Base-by-base conservation (phyloP, 2,329 filamentous ascomycete genomes). In the Hypoxylon sp. region DNA sequence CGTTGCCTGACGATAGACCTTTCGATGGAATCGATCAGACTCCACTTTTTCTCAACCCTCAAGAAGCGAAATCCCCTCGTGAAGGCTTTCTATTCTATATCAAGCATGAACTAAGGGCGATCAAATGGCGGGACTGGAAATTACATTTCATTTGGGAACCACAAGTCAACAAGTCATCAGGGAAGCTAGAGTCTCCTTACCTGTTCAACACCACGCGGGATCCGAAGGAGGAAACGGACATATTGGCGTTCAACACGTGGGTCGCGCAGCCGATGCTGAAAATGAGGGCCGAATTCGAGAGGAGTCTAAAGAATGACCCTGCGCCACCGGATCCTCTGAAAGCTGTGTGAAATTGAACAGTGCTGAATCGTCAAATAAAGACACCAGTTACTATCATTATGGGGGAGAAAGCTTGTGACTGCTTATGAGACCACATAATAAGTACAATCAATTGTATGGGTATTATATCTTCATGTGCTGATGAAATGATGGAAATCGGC, bases 51-150 rank as follows among this genome's bases (percentile, higher is more conserved):
- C 35, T 37, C 13, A 37, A 37, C 4, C 35, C 35, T n/a, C 4
- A 14, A 13, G 35, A 37, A 14, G 35, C 35, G 8, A 37, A 37
- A 37, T 37, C 35, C 14, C 35, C 35, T 37, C 35, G 35, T 37
- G 13, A 37, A 37, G 35, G 35, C 13, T 37, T 37, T 37, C 35
- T 37, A 14, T 37, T 37, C 13, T 37, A 55, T 42, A 55, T 55
- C 17, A 55, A 55, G 33, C 22, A 55, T 14, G 53, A 42, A 37
- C 17, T 55, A 11, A 11, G 35, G n/a, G 53, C 22, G 27, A 55
- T 55, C 25, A 55, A 55, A 22, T 55, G 53, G 53, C 33, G 53
- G 14, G 53, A 55, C 25, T 55, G 53, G 53, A 55, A 55, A 17
- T 22, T 55, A 17, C 53, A 55, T 17, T 55, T 25, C 14, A 14